Percentiles rank a stretch among this genome's conserved stretches.
These are phyloP conservation scores for Solanum piurae DNA, from an alignment of 257 asterid species.

Conservation along the genomic window DNA sequence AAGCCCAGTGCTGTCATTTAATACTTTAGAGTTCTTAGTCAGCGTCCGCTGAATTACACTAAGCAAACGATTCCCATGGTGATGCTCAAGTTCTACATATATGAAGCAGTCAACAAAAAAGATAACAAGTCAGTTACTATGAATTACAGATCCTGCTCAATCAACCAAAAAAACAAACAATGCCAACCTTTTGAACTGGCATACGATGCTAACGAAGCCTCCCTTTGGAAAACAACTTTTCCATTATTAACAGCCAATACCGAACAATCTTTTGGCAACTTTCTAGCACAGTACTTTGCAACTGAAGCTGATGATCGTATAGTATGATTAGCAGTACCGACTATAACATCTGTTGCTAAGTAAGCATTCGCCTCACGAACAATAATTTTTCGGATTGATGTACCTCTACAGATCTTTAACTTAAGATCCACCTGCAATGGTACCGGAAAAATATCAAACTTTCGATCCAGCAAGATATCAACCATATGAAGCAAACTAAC, in stretches of 20 bases:
- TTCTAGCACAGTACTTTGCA: slow-evolving; percentile 79
- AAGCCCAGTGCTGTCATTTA: slow-evolving; percentile 16
- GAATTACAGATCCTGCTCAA: neutral
- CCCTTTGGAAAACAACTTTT: slow-evolving; percentile 56
- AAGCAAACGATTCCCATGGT: slow-evolving; percentile 41
- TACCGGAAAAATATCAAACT: neutral
- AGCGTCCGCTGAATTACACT: slow-evolving; percentile 63
- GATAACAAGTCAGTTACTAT: neutral
- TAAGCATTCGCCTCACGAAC: slow-evolving; percentile 78
- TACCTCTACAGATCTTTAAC: slow-evolving; percentile 89
- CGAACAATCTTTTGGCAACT: slow-evolving; percentile 62
- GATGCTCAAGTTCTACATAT: slow-evolving; percentile 49
- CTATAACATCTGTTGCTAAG: slow-evolving; percentile 55
- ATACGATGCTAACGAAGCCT: slow-evolving; percentile 25
- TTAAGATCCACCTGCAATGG: slow-evolving; percentile 74
- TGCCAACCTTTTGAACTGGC: slow-evolving; percentile 40
- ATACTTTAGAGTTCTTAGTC: slow-evolving; percentile 46
- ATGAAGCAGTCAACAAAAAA: slow-evolving; percentile 2
- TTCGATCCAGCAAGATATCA: neutral
- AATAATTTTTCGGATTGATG: slow-evolving; percentile 54
- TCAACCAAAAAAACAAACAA: neutral
- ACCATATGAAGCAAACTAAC: neutral
- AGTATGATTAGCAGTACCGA: slow-evolving; percentile 64
- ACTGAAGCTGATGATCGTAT: slow-evolving; percentile 63
- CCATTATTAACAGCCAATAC: slow-evolving; percentile 72